Evolutionary conservation across 495 filamentous ascomycete genomes (phyloP).

Genomic region (Daldinia childiae): DNA sequence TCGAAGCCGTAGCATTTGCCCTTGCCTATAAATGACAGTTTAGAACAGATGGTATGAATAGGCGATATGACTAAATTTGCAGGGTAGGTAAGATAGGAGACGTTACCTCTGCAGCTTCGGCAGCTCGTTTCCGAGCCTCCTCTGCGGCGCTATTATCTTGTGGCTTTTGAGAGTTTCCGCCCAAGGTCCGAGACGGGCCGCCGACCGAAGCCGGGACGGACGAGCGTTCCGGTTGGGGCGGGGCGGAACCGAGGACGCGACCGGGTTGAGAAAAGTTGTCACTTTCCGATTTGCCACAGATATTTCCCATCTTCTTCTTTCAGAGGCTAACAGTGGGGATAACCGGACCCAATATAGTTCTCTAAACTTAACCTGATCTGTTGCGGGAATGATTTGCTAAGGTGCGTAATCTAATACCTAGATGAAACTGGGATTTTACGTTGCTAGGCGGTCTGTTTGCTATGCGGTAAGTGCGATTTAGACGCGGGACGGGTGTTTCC

Average conservation of each 20-base stretch:
- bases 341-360: conserved; percentile 7
- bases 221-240: conserved; percentile 47
- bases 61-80: too few species aligned
- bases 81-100: neutral
- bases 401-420: neutral
- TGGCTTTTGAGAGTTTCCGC: conserved; percentile 44
- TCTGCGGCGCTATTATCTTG: conserved; percentile 40
- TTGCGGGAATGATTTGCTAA: neutral
- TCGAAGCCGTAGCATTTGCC: conserved; percentile 47
- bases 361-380: conserved; percentile 11
- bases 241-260: conserved; percentile 66
- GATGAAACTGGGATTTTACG: neutral
- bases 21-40: conserved; percentile 53
- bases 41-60: neutral
- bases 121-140: conserved; percentile 68
- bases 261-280: conserved; percentile 70
- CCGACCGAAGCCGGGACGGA: conserved; percentile 54
- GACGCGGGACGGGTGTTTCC: neutral
- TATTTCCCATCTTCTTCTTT: conserved; percentile 70
- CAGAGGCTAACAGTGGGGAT: neutral
- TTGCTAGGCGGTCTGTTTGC: conserved; percentile 11
- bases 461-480: neutral
- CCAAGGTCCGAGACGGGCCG: conserved; percentile 66
- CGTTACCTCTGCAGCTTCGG: conserved; percentile 73
- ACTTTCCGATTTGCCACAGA: conserved; percentile 73